Evolutionary conservation across 805 yeast genomes (phyloP), one percentile per base, ranked within the genome.

Genomic region (Brettanomyces sp.): DNA sequence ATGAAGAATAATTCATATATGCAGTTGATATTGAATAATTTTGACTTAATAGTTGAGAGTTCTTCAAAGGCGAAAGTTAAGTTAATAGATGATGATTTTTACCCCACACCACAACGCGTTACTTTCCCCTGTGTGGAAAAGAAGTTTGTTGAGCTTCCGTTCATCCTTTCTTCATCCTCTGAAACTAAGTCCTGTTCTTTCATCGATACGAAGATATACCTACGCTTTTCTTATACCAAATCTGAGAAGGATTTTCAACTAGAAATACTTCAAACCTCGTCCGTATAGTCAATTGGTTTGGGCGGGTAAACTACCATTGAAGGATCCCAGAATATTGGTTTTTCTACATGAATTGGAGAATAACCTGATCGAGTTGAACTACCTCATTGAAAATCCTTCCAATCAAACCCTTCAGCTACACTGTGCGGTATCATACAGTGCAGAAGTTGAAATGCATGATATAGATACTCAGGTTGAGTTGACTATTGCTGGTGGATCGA

Each of bases 351-450:
- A 43, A 37, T 52, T 49, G 1, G 48, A 56, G 40, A 53, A 53
- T 32, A 49, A 50, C 11, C 18, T 50, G 2, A 52, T 68, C 13
- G 60, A 56, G 39, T 58, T 78, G 39, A 66, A 57, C 12, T 85
- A 76, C 56, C 68, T 71, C 44, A 56, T 86, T 42, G 95, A 86
- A 56, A 86, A 86, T 56, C 89, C 95, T 12, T 82, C 95, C 0
- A 70, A 83, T 3, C 68, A 82, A 39, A 73, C 82, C 3, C 78
- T 87, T 51, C 77, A 79, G 9, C 87, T 84, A 49, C 55, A 62
- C 24, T 55, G 60, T 1, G 46, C 64, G 6, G 46, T 63, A 18
- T 44, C 53, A 5, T 46, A 56, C 8, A 52, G 55, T 36, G 60
- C 50, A 28, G 49, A 56, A 9, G 49, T 63, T 53, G 49, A 48